Conservation (phyloP, 345 rosid species). For the Sapria himalayana region DNA sequence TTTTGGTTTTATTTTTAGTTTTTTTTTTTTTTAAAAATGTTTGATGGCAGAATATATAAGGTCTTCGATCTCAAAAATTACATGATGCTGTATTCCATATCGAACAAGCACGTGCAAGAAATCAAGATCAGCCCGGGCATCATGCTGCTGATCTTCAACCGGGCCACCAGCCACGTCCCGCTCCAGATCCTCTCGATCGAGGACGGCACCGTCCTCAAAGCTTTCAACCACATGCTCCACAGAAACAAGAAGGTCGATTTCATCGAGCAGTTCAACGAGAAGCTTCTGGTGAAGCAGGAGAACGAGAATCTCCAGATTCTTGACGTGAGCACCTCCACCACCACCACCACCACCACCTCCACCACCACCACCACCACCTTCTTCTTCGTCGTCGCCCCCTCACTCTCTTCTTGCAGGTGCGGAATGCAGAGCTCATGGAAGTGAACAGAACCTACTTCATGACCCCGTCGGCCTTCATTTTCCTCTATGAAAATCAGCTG, state of each 20-base stretch:
- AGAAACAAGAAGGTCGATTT: constrained; percentile 94
- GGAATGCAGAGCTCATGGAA: constrained; percentile 65
- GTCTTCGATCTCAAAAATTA: constrained; percentile 90
- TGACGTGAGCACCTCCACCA: constrained; percentile 82
- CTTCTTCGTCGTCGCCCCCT: too few relatives aligned
- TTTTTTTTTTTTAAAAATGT: constrained; percentile 7
- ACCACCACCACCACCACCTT: too few relatives aligned
- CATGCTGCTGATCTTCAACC: constrained; percentile 78
- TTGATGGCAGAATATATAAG: constrained; percentile 57
- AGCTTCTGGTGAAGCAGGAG: constrained; percentile 97
- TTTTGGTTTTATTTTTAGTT: neutral
- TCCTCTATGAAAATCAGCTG: constrained; percentile 83
- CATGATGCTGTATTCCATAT: constrained; percentile 75
- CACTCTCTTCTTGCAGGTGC: too few relatives aligned
- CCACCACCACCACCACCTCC: too few relatives aligned
- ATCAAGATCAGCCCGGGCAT: constrained; percentile 98
- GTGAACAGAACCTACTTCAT: constrained; percentile 55
- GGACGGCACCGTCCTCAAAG: constrained; percentile 90
- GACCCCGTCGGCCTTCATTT: constrained; percentile 95
- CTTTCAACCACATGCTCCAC: constrained; percentile 77
- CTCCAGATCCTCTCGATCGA: constrained; percentile 81
- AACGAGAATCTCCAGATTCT: constrained; percentile 95
- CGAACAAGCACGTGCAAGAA: constrained; percentile 77
- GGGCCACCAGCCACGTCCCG: constrained; percentile 59
- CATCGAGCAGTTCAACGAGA: constrained; percentile 92